Base-by-base conservation (phyloP, 352 stramenopile genomes). In the Phytophthora litchii region DNA sequence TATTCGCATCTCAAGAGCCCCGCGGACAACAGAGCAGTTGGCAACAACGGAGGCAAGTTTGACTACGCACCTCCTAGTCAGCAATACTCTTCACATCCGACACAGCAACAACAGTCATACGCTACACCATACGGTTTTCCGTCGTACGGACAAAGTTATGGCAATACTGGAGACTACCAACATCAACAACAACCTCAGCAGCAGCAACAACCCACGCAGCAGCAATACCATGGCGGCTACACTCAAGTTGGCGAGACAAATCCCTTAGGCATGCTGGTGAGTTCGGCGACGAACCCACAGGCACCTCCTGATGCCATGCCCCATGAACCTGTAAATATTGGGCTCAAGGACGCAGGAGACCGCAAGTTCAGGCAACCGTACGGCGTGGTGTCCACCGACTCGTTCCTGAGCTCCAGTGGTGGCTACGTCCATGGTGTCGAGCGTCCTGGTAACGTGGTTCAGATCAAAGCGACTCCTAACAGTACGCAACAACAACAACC, bases 261-360 rank as follows among this genome's bases (percentile, higher is more conserved):
- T 52, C 55, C 76, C 11, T 63, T 86, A 14, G 76, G 76, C 1
- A 83, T 84, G 72, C 46, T 86, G 19, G 76, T 86, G 51, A 84
- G 68, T 40, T 86, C 76, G 1, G 74, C 76, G 23, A 86, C 76
- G 41, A 78, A 83, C 25, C 32, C 57, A 21, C 69, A 73, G 29
- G 54, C 57, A 3, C 57, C 74, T 34, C 64, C 60, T 11, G 67
- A 76, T 20, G 67, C 67, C 40, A 76, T 76, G 67, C 67, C 67
- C 14, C 67, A 76, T 17, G 67, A 76, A 38, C 50, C 63, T 21
- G 59, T 76, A 42, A 70, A 73, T 60, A 71, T 76, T 34, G 67
- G 64, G 7, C 64, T 67, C 14, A 78, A 78, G 41, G 71, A 81
- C 43, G 60, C 44, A n/a, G 65, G 27, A 41, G 58, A 78, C 17